These are phyloP conservation scores for Penicillium sp. DNA, from an alignment of 2,329 filamentous ascomycete genomes.

Conservation along the genomic window DNA sequence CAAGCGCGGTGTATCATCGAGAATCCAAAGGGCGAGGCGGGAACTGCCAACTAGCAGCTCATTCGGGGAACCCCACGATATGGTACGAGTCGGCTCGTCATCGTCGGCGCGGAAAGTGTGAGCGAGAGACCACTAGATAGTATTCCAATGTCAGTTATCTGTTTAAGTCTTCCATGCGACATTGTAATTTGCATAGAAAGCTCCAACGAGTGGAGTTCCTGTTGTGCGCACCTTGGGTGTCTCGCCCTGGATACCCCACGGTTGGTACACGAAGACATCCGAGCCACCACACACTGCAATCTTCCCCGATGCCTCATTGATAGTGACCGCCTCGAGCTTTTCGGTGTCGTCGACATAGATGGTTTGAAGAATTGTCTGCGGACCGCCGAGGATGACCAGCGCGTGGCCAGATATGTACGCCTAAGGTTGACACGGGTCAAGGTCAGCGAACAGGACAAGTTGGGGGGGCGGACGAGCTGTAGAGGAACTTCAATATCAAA, in stretches of 20 bases:
- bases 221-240: slow-evolving; percentile 65
- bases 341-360: slow-evolving; percentile 77
- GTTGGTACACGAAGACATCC: slow-evolving; percentile 74
- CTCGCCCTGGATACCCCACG: slow-evolving; percentile 68
- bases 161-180: background rate
- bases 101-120: slow-evolving; percentile 50
- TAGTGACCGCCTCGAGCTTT: slow-evolving; percentile 71
- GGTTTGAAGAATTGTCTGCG: slow-evolving; percentile 78
- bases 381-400: slow-evolving; percentile 76
- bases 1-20: slow-evolving; percentile 45
- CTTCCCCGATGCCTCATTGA: slow-evolving; percentile 81
- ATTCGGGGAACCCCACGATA: slow-evolving; percentile 86
- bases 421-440: slow-evolving; percentile 46
- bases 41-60: slow-evolving; percentile 79
- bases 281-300: slow-evolving; percentile 72
- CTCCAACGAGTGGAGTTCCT: background rate
- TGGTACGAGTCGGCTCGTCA: slow-evolving; percentile 49
- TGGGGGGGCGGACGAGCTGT: background rate
- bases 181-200: background rate
- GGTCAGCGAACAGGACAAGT: background rate
- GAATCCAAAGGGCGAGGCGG: slow-evolving; percentile 68
- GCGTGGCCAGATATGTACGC: slow-evolving; percentile 88
- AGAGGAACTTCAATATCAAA: background rate
- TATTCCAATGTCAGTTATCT: background rate
- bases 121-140: slow-evolving; percentile 56